Conservation (phyloP, 345 rosid genomes). For the Eucalyptus curtisii region DNA sequence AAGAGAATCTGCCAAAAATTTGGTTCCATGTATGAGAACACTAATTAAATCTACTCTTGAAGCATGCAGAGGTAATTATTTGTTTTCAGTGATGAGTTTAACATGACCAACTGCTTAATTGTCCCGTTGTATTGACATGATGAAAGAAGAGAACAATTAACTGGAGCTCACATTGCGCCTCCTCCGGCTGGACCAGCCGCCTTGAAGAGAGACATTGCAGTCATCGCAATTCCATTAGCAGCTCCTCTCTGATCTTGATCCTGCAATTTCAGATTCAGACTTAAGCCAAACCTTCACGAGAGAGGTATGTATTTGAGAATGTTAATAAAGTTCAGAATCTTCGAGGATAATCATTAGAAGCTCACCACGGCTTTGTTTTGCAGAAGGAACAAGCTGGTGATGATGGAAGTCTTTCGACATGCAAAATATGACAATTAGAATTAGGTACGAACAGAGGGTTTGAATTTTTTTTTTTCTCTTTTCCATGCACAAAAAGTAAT, state of each 20-base stretch:
- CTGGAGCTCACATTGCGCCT: constrained; percentile 28
- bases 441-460: neutral
- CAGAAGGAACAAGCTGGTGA: constrained; percentile 30
- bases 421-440: neutral
- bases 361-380: constrained; percentile 46
- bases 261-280: constrained; percentile 3
- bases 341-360: neutral
- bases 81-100: neutral
- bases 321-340: neutral
- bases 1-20: constrained; percentile 26
- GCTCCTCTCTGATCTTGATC: constrained; percentile 49
- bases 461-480: neutral
- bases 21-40: neutral
- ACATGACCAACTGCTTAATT: neutral
- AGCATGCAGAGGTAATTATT: neutral
- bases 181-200: constrained; percentile 45
- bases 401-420: constrained; percentile 13
- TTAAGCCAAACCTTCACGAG: neutral
- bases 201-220: constrained; percentile 39
- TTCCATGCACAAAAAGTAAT: neutral
- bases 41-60: neutral
- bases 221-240: constrained; percentile 44
- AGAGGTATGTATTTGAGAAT: neutral
- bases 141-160: neutral
- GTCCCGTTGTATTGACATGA: neutral